These are phyloP conservation scores for Selaginella tamariscina DNA, from an alignment of 75 land plant genomes.

Conservation along the genomic window DNA sequence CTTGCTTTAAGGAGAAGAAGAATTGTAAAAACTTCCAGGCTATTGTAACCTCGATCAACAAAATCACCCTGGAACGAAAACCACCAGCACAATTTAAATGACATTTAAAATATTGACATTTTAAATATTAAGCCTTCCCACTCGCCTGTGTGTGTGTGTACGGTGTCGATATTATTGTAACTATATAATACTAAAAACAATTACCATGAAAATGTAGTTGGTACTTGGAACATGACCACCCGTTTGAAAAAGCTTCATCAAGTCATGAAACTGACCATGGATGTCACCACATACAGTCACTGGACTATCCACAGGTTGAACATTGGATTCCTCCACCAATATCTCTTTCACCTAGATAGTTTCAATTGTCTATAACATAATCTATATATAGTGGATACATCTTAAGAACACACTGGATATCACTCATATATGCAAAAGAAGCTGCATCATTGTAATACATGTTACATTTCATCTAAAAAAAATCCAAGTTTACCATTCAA, in stretches of 20 bases:
- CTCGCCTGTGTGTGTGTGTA: no score
- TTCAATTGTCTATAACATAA: background rate
- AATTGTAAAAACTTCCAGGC: conserved; percentile 93
- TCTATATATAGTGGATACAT: no score
- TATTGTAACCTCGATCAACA: conserved; percentile 97
- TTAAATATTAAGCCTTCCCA: no score
- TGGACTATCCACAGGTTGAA: conserved; percentile 8
- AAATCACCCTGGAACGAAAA: conserved; percentile 74
- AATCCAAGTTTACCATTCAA: no score
- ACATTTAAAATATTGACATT: background rate
- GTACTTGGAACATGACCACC: conserved; percentile 6
- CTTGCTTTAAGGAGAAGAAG: conserved; percentile 96
- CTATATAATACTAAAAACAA: no score
- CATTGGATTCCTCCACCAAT: conserved; percentile 9
- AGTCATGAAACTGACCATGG: conserved; percentile 11
- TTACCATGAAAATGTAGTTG: background rate
- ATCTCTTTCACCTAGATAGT: conserved; percentile 7
- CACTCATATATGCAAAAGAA: no score
- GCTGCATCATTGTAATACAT: no score
- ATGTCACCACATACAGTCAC: conserved; percentile 10
- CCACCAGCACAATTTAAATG: background rate
- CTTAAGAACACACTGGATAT: no score
- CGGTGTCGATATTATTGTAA: no score
- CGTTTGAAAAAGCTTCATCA: conserved; percentile 11
- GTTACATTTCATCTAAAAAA: no score